These are phyloP conservation scores for Selaginella tamariscina DNA, from an alignment of 75 land plant species.

Conservation along the genomic window DNA sequence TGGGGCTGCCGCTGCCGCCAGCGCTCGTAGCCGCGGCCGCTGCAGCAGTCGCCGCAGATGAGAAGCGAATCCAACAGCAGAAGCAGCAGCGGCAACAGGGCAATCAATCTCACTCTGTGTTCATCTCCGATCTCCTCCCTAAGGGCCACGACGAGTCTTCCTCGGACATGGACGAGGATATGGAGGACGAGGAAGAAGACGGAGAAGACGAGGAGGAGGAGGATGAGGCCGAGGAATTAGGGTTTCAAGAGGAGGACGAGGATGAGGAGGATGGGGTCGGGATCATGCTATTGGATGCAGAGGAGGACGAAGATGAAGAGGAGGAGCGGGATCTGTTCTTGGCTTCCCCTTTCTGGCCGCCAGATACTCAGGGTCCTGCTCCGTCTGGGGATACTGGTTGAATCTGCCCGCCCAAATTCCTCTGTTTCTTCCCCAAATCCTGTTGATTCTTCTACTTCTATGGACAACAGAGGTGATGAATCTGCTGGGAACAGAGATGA, in stretches of 20 bases:
- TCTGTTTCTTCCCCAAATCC: too few relatives aligned
- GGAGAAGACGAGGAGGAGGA: background rate
- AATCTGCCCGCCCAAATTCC: too few relatives aligned
- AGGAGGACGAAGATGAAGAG: background rate
- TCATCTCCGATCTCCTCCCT: too few relatives aligned
- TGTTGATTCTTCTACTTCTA: too few relatives aligned
- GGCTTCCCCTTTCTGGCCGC: too few relatives aligned
- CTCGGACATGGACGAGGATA: background rate
- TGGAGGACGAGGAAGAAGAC: background rate
- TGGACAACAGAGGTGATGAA: too few relatives aligned
- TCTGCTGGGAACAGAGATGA: too few relatives aligned
- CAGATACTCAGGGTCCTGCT: too few relatives aligned
- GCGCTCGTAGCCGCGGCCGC: background rate
- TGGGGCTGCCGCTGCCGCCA: background rate
- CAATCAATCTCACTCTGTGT: too few relatives aligned
- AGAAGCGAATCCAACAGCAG: background rate
- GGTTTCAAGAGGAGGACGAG: background rate
- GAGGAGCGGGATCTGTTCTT: background rate
- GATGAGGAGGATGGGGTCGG: background rate
- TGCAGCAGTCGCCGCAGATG: background rate
- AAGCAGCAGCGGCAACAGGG: background rate
- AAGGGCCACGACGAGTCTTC: too few relatives aligned
- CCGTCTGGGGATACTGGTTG: too few relatives aligned
- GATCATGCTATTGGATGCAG: background rate
- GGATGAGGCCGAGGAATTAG: background rate